phyloP scores from a whole-genome alignment of 2,329 filamentous ascomycete genomes.

The Tolypocladium album region DNA sequence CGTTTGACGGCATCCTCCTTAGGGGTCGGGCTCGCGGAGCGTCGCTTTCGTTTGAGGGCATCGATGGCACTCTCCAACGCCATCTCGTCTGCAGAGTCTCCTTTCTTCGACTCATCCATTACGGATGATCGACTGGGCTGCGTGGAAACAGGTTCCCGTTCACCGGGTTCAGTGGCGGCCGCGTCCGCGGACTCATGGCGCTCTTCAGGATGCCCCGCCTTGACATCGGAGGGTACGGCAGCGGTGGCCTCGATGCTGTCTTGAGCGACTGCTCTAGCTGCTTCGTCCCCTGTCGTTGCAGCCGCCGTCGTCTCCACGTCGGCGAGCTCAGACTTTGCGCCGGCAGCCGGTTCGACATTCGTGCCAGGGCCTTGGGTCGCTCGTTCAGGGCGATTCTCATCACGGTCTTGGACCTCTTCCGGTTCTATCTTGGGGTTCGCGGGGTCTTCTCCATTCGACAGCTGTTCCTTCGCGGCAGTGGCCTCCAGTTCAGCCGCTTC shows the following conservation, averaged over 20 bases:
- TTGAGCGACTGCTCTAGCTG: not conserved
- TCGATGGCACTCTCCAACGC: conserved; percentile 21
- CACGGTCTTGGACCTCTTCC: not conserved
- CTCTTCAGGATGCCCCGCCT: not conserved
- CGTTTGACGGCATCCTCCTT: conserved; percentile 39
- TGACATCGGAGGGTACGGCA: not conserved
- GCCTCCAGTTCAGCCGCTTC: conserved; percentile 15
- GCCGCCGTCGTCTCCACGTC: not conserved
- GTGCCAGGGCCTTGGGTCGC: not conserved
- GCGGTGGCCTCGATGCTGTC: not conserved
- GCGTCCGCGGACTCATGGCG: not conserved
- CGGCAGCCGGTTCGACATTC: not conserved
- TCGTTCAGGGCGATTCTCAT: not conserved
- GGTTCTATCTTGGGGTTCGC: not conserved
- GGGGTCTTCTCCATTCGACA: not conserved
- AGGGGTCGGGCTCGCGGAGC: conserved; percentile 51
- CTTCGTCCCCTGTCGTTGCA: not conserved
- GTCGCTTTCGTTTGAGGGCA: conserved; percentile 54
- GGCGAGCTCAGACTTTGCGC: not conserved
- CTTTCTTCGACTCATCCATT: not conserved
- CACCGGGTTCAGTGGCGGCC: not conserved
- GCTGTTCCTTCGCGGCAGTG: conserved; percentile 5
- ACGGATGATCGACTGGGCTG: not conserved
- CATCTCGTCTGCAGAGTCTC: conserved; percentile 2
- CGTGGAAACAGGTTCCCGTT: not conserved